A percentile compares a stretch with the other conserved stretches of the same genome.
Evolutionary conservation across 495 filamentous ascomycete species (phyloP).

Genomic region (Neurospora cerealis): DNA sequence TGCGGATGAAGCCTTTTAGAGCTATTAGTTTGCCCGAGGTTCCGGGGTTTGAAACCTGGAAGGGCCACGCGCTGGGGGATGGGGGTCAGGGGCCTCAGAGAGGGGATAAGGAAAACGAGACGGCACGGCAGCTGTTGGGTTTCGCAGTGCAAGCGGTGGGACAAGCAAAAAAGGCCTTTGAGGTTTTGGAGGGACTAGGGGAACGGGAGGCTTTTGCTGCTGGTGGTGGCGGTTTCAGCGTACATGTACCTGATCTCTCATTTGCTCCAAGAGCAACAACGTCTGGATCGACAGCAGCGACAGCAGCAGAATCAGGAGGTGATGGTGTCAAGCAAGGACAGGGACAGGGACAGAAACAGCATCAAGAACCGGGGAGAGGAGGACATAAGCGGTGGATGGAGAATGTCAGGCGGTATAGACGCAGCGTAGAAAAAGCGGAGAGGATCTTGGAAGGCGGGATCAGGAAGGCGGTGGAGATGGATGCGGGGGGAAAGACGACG

Average conservation of each 20-base stretch:
- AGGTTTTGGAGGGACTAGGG: slow-evolving; percentile 42
- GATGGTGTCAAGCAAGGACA: background rate
- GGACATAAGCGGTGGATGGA: background rate
- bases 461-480: slow-evolving; percentile 26
- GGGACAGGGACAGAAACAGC: background rate
- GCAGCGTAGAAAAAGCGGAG: background rate
- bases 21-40: slow-evolving; percentile 59
- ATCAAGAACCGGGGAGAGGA: background rate
- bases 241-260: no score
- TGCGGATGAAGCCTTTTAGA: slow-evolving; percentile 85
- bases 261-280: no score
- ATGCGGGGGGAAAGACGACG: slow-evolving; percentile 44
- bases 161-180: slow-evolving; percentile 56
- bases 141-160: slow-evolving; percentile 49
- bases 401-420: background rate
- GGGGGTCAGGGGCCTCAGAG: no score
- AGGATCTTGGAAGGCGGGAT: background rate
- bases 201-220: slow-evolving; percentile 32
- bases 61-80: background rate
- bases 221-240: background rate
- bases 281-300: background rate
- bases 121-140: slow-evolving; percentile 36
- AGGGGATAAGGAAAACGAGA: no score
- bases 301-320: background rate
- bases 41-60: slow-evolving; percentile 55